Evolutionary conservation across 2,329 filamentous ascomycete species (phyloP).

Genomic region (Colletotrichum magnum): DNA sequence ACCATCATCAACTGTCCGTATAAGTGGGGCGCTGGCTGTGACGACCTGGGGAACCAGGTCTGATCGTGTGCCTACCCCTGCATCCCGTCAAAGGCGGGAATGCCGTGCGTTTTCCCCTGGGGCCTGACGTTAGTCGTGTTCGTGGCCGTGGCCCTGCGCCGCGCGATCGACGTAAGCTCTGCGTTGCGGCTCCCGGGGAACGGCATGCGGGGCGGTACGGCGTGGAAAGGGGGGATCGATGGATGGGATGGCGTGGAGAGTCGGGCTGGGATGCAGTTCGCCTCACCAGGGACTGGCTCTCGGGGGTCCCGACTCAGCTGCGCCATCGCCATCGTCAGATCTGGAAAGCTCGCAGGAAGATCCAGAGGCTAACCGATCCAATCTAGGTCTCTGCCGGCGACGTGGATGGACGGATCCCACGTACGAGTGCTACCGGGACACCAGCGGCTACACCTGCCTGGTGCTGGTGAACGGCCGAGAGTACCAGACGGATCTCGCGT

Average conservation of each 20-base stretch:
- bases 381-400: slow-evolving; percentile 89
- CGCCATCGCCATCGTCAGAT: slow-evolving; percentile 5
- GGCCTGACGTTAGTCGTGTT: slow-evolving; percentile 21
- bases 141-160: slow-evolving; percentile 13
- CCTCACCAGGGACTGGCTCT: slow-evolving; percentile 36
- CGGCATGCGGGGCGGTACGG: slow-evolving; percentile 3
- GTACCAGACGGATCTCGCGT: slow-evolving; percentile 91
- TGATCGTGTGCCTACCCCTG: slow-evolving; percentile 47
- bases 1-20: slow-evolving; percentile 26
- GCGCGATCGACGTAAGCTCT: slow-evolving; percentile 24
- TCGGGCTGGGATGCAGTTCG: slow-evolving; percentile 54
- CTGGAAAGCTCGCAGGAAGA: slow-evolving; percentile 5
- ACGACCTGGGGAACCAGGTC: slow-evolving; percentile 36
- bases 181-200: slow-evolving; percentile 30
- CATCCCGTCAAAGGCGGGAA: slow-evolving; percentile 48
- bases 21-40: slow-evolving; percentile 37
- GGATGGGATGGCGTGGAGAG: slow-evolving; percentile 21
- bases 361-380: slow-evolving; percentile 52
- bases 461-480: slow-evolving; percentile 97
- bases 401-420: slow-evolving; percentile 93
- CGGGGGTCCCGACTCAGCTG: slow-evolving; percentile 32
- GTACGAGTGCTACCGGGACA: slow-evolving; percentile 85
- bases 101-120: slow-evolving; percentile 42
- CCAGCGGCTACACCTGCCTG: slow-evolving; percentile 86
- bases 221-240: background rate